phyloP scores from a whole-genome alignment of 2,329 filamentous ascomycete genomes.

The Chalaropsis thielavioides region DNA sequence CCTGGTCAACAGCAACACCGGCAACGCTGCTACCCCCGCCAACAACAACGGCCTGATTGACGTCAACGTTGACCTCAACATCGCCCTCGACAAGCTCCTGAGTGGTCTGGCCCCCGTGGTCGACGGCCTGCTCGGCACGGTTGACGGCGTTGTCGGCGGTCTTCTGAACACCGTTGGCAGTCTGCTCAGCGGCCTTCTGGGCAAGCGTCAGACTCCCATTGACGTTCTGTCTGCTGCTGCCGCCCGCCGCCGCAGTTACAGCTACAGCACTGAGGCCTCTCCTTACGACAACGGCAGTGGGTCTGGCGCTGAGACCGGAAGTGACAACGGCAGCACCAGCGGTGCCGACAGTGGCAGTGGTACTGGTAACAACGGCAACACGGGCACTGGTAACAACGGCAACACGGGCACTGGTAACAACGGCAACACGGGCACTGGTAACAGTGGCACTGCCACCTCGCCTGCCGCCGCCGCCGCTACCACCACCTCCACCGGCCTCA shows the following conservation, averaged over 20 bases:
- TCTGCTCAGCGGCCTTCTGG: slow-evolving; percentile 10
- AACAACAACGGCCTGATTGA: slow-evolving; percentile 3
- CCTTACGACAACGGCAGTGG: background rate
- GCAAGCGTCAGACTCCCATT: slow-evolving; percentile 7
- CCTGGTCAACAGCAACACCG: slow-evolving; percentile 3
- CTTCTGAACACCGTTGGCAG: slow-evolving; percentile 11
- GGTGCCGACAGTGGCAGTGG: background rate
- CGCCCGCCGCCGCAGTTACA: slow-evolving; percentile 1
- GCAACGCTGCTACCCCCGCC: background rate
- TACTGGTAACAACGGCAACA: too few species aligned
- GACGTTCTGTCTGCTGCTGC: slow-evolving; percentile 10
- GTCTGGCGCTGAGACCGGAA: background rate
- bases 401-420: too few species aligned
- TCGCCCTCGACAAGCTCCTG: slow-evolving; percentile 9
- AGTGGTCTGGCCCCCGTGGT: slow-evolving; percentile 8
- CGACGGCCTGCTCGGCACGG: slow-evolving; percentile 5
- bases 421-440: too few species aligned
- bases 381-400: too few species aligned
- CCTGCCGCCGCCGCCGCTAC: background rate
- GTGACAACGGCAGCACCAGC: background rate
- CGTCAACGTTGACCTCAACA: background rate
- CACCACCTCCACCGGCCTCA: background rate
- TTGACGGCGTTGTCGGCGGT: slow-evolving; percentile 3
- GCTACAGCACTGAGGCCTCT: slow-evolving; percentile 1
- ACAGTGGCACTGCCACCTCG: background rate